Base-by-base conservation (phyloP, 257 asterid species). In the Scutellaria baicalensis region DNA sequence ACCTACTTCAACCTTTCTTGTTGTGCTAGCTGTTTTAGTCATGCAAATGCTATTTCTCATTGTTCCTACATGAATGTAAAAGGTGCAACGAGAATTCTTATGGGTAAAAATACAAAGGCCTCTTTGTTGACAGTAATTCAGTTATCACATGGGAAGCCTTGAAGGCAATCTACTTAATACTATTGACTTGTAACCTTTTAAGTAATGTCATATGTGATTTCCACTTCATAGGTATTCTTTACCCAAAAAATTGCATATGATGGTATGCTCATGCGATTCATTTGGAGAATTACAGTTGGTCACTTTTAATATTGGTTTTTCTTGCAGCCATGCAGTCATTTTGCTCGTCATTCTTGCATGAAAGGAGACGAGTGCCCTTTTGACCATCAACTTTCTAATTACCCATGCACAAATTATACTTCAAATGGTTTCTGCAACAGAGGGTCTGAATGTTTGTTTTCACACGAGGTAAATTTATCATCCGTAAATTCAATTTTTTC, bases 341-440 rank as follows among this genome's bases (percentile, higher is more conserved):
- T 93, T 80, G 99, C 97, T 57, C 93, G 96, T 7, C 83, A 81
- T 72, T 70, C 91, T 76, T 93, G 99, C 87, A 84, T 93, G 99
- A 93, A 93, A 85, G 99, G 99, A 70, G 95, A 93, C 50, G 85
- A 83, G 59, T 93, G 97, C 72, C 96, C 97, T 13, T 91, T 50
- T 76, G 99, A 93, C 73, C 99, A 93, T 66, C 79, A 87, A 69
- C 96, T 93, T 77, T 89, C 96, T 42, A 93, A 93, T 69, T 93
- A 89, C 78, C 95, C 90, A 9, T 91, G 99, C 88, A 75, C 81
- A 58, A 91, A 87, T 59, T 73, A 70, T 79, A 64, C 77, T 45
- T 33, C 86, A 67, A 83, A 64, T 2, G 96, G 96, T 64, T 89
- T 80, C 83, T 93, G 99, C 80, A 71, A 68, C 76, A 86, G 99